A percentile compares a stretch with the other conserved stretches of the same genome.
Conservation (phyloP, 139 green algal genomes). For the Chlorella sp. region DNA sequence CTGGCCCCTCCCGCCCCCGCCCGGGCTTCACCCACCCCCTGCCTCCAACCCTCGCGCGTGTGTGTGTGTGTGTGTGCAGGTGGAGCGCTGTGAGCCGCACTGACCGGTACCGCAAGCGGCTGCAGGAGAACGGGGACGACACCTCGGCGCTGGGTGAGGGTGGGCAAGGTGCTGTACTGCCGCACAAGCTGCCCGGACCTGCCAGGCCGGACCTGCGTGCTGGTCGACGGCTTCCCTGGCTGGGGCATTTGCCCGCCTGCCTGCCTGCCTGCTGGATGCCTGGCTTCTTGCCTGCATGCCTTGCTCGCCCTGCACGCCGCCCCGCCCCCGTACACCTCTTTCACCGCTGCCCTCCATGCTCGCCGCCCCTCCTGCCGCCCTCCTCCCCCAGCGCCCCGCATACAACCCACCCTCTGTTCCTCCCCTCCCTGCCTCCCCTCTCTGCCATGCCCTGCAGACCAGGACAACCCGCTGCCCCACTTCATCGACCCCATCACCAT, state of each 20-base stretch:
- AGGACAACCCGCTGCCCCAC: conserved; percentile 78
- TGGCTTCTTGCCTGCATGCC: not conserved
- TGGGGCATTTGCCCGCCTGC: too few relatives aligned
- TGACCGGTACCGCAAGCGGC: conserved; percentile 81
- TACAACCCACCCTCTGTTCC: too few relatives aligned
- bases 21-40: not conserved
- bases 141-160: conserved; percentile 15
- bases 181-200: not conserved
- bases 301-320: too few relatives aligned
- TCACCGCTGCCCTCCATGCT: not conserved
- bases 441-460: conserved; percentile 24
- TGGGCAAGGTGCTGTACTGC: not conserved
- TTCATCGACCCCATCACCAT: conserved; percentile 87
- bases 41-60: not conserved
- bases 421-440: too few relatives aligned
- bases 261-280: too few relatives aligned
- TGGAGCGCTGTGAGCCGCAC: conserved; percentile 76
- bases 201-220: too few relatives aligned
- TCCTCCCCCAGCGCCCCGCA: not conserved
- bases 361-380: not conserved
- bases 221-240: too few relatives aligned
- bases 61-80: conserved; percentile 44
- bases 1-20: not conserved
- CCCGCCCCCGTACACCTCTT: not conserved
- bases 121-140: conserved; percentile 63